Conservation (phyloP, 805 yeast genomes). For the Metschnikowia peoriensis region DNA sequence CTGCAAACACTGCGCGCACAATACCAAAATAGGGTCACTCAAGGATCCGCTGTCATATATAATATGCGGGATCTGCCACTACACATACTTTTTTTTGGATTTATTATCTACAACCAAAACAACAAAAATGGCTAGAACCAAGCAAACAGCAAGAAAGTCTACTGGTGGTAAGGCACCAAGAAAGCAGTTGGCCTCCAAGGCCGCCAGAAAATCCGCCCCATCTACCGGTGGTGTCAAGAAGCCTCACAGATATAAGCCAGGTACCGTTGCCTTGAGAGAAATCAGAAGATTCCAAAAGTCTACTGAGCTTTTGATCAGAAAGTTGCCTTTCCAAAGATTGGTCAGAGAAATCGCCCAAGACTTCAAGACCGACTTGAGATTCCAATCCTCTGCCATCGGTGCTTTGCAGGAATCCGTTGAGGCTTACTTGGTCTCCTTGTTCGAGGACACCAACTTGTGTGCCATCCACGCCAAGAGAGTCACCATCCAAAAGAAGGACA, state of each 20-base stretch:
- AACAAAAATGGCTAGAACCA: slow-evolving; percentile 43
- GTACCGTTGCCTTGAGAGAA: slow-evolving; percentile 50
- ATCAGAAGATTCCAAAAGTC: slow-evolving; percentile 49
- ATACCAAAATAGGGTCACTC: not conserved
- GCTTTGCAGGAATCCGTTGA: slow-evolving; percentile 49
- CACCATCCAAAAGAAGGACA: slow-evolving; percentile 48
- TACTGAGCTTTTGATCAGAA: slow-evolving; percentile 46
- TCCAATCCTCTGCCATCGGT: slow-evolving; percentile 47
- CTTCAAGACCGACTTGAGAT: slow-evolving; percentile 47
- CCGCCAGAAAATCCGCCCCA: slow-evolving; percentile 49
- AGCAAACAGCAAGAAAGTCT: slow-evolving; percentile 48
- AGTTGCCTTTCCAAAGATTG: slow-evolving; percentile 48
- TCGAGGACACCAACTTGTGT: slow-evolving; percentile 49
- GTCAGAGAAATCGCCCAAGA: slow-evolving; percentile 49
- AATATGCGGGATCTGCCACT: slow-evolving; percentile 4
- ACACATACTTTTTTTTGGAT: not conserved
- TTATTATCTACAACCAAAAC: slow-evolving; percentile 1
- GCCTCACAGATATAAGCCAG: slow-evolving; percentile 51
- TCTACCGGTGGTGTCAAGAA: slow-evolving; percentile 48
- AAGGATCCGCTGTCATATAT: slow-evolving; percentile 8
- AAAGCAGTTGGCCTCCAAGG: slow-evolving; percentile 49
- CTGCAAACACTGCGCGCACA: not conserved
- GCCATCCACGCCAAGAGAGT: slow-evolving; percentile 51
- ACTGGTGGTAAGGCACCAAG: slow-evolving; percentile 51
- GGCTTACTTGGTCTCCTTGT: slow-evolving; percentile 47